Evolutionary conservation across 2,329 filamentous ascomycete genomes (phyloP), one percentile per base, ranked within the genome.

Genomic region (Didymella arachidicola): DNA sequence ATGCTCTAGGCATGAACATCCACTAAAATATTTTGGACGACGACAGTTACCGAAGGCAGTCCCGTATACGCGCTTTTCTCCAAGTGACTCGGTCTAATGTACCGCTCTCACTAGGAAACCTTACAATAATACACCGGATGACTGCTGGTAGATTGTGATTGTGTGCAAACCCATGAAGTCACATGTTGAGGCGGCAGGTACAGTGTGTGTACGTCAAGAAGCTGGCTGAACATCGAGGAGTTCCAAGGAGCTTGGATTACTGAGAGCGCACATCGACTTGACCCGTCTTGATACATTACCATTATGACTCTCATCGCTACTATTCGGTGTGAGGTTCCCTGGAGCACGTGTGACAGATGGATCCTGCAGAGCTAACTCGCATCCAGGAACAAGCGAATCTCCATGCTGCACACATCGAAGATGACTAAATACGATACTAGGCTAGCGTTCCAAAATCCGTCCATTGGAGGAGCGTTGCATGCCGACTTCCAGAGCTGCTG

Each of bases 401-500:
- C 44, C 56, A 59, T 47, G 14, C 11, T 32, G 27, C 32, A 14
- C 18, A 29, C 41, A 51, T 50, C 39, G 50, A 54, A 11, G 51
- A 54, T 48, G 10, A 12, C 19, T 14, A 26, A 48, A 22, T 44
- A 19, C 45, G 32, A 53, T 53, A 26, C 30, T 30, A 19, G 32
- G 8, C 18, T 41, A 36, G 44, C 19, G 22, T 14, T 14, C 14
- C 25, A 11, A 25, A 12, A 11, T 34, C 36, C 45, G 1, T 55
- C 45, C 19, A 26, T 18, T n/a, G 32, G 38, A 7, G 6, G 25
- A 12, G 41, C 25, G 25, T 48, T 29, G 11, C 29, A 11, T 38
- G 29, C 22, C 7, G 26, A 14, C 34, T 27, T n/a, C 30, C 16
- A 25, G 19, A 22, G 26, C 4, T 52, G 36, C 18, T 29, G 29